A percentile compares a stretch with the other conserved stretches of the same genome.
Conservation (phyloP, 2,329 filamentous ascomycete genomes). For the Phialemoniopsis sp. region DNA sequence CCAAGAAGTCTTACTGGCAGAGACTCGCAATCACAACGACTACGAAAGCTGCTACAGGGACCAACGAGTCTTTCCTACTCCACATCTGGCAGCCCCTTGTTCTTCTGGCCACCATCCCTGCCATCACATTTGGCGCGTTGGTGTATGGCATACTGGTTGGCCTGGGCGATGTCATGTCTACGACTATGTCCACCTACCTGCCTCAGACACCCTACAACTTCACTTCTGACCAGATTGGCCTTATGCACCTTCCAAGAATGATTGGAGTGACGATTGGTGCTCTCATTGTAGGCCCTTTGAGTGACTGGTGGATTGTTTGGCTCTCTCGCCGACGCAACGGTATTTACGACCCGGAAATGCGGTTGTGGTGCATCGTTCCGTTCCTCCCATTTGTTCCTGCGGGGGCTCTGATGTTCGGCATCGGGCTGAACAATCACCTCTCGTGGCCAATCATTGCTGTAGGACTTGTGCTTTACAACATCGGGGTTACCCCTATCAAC, state of each 20-base stretch:
- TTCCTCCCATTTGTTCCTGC: constrained; percentile 22
- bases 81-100: constrained; percentile 29
- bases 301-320: constrained; percentile 27
- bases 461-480: constrained; percentile 28
- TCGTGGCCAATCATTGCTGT: constrained; percentile 23
- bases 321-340: constrained; percentile 29
- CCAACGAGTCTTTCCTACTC: constrained; percentile 21
- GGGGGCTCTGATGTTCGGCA: constrained; percentile 32
- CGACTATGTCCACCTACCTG: constrained; percentile 27
- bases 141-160: constrained; percentile 29
- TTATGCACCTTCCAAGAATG: constrained; percentile 32
- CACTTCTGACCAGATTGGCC: constrained; percentile 25
- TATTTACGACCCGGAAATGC: constrained; percentile 38
- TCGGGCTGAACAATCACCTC: constrained; percentile 21
- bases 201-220: constrained; percentile 33
- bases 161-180: constrained; percentile 30
- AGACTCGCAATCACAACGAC: constrained; percentile 28
- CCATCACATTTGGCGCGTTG: constrained; percentile 28
- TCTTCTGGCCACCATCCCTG: constrained; percentile 29
- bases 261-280: constrained; percentile 29
- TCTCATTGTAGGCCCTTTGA: constrained; percentile 24
- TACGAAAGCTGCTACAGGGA: constrained; percentile 1
- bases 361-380: constrained; percentile 30
- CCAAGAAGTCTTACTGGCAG: constrained; percentile 35
- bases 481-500: constrained; percentile 25